Evolutionary conservation across 345 rosid genomes (phyloP).

Genomic region (Camelina neglecta): DNA sequence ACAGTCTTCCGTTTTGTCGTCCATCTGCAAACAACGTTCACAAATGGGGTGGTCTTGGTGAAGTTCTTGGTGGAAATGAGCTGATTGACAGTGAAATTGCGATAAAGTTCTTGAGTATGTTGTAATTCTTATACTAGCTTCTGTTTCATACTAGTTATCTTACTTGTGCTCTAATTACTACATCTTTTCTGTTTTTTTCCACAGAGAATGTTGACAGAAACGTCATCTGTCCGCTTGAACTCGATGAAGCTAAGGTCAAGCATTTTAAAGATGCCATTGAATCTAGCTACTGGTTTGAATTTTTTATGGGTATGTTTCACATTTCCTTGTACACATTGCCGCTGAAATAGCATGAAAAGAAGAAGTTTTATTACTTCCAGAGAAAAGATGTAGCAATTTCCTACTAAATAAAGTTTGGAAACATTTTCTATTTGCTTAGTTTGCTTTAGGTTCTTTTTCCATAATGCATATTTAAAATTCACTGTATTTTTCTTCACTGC

Average conservation of each 20-base stretch:
- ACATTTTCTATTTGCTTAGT: not conserved
- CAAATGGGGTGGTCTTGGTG: constrained; percentile 99
- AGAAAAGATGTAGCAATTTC: constrained; percentile 3
- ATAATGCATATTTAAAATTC: constrained; percentile 1
- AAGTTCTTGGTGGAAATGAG: constrained; percentile 99
- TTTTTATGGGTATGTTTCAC: constrained; percentile 62
- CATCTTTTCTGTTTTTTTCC: constrained; percentile 2
- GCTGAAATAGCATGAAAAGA: constrained; percentile 9
- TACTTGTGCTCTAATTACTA: constrained; percentile 5
- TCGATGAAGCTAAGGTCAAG: constrained; percentile 69
- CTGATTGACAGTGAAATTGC: constrained; percentile 92
- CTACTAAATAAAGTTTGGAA: not conserved
- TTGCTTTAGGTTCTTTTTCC: constrained; percentile 10
- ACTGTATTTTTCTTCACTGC: not conserved
- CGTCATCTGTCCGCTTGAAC: constrained; percentile 65
- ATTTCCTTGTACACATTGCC: constrained; percentile 6
- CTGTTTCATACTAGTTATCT: constrained; percentile 13
- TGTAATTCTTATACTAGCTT: not conserved
- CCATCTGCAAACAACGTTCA: constrained; percentile 66
- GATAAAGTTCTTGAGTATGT: constrained; percentile 84
- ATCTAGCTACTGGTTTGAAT: constrained; percentile 91
- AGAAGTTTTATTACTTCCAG: not conserved
- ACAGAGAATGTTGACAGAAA: constrained; percentile 70
- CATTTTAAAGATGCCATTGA: constrained; percentile 90
- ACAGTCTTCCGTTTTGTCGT: constrained; percentile 97